Percentiles rank a stretch among this genome's conserved stretches.
Conservation (phyloP, 2,329 filamentous ascomycete genomes). For the Cercospora sp. region DNA sequence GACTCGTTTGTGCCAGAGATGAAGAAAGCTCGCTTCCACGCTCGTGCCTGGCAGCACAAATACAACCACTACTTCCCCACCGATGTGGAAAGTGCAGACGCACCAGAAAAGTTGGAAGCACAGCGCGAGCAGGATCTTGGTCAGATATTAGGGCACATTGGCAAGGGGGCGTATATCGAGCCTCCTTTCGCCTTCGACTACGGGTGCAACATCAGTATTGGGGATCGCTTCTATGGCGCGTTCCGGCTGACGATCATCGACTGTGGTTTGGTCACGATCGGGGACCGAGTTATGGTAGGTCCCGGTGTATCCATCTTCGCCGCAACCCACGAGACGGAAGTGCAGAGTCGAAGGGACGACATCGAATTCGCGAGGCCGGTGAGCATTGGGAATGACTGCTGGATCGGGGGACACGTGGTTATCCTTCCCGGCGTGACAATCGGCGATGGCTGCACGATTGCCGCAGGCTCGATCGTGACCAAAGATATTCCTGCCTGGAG, state of each 20-base stretch:
- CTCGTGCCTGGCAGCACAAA: constrained; percentile 57
- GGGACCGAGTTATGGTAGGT: constrained; percentile 54
- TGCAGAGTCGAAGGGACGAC: constrained; percentile 49
- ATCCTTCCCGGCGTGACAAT: too few relatives aligned
- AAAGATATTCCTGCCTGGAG: constrained; percentile 27
- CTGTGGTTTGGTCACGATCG: constrained; percentile 54
- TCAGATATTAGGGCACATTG: constrained; percentile 23
- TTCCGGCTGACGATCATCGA: constrained; percentile 57
- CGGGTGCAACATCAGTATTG: constrained; percentile 64
- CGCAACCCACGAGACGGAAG: constrained; percentile 55
- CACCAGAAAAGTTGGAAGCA: constrained; percentile 3
- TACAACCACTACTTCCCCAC: constrained; percentile 59
- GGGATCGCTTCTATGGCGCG: constrained; percentile 63
- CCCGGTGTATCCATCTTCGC: constrained; percentile 55
- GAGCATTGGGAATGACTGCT: constrained; percentile 42
- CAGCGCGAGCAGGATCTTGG: constrained; percentile 11
- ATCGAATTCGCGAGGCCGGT: constrained; percentile 54
- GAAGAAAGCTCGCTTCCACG: constrained; percentile 52
- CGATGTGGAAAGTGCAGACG: constrained; percentile 1
- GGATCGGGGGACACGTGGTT: too few relatives aligned
- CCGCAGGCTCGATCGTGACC: constrained; percentile 25
- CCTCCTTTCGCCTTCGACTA: constrained; percentile 65
- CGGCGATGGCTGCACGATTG: constrained; percentile 24
- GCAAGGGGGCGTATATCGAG: constrained; percentile 54
- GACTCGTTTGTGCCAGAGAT: constrained; percentile 53